These are phyloP conservation scores for Cryphonectria radicalis DNA, from an alignment of 2,329 filamentous ascomycete species.

Conservation along the genomic window DNA sequence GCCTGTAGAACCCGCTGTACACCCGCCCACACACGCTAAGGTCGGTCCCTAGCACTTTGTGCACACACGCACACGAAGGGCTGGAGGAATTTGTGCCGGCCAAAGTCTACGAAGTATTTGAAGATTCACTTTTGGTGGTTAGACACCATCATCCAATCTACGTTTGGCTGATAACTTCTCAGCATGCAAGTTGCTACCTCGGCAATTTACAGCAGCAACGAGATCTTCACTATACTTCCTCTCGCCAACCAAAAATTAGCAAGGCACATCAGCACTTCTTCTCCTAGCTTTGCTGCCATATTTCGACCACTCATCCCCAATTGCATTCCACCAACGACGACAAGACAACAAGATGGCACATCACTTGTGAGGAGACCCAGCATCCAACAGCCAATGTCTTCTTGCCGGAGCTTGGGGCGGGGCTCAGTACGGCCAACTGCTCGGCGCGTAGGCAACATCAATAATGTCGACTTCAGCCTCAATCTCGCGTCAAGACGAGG, in stretches of 20 bases:
- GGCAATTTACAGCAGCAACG: background rate
- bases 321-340: background rate
- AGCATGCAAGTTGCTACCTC: background rate
- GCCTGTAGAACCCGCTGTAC: background rate
- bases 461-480: background rate
- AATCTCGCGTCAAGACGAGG: conserved; percentile 35
- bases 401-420: conserved; percentile 42
- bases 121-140: background rate
- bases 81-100: background rate
- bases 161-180: background rate
- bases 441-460: conserved; percentile 7
- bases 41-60: background rate
- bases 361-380: background rate
- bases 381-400: conserved; percentile 42
- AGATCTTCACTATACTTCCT: background rate
- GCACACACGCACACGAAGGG: background rate
- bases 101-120: background rate
- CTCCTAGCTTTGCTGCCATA: background rate
- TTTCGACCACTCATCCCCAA: background rate
- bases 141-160: background rate
- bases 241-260: background rate
- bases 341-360: background rate
- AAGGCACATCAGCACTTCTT: background rate
- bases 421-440: conserved; percentile 41
- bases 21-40: background rate